Evolutionary conservation across 805 yeast genomes (phyloP).

Genomic region (Candida argentea): DNA sequence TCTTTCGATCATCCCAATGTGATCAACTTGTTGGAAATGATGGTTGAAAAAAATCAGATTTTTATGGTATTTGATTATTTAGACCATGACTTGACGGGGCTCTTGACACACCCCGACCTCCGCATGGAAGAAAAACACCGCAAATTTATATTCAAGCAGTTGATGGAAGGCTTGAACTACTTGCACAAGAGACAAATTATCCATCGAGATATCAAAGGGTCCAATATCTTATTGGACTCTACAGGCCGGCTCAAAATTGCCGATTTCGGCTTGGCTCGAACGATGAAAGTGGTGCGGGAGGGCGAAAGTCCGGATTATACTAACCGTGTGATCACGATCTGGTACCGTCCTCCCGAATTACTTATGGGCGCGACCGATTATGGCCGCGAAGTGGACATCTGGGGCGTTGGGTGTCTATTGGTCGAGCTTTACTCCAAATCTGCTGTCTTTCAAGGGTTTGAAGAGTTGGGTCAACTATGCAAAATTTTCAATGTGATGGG

Average conservation of each 20-base stretch:
- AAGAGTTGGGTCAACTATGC: constrained; percentile 76
- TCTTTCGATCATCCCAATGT: constrained; percentile 74
- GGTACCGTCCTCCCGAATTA: constrained; percentile 97
- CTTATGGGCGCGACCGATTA: constrained; percentile 84
- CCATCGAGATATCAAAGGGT: constrained; percentile 77
- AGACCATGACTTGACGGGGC: constrained; percentile 88
- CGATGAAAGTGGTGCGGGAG: constrained; percentile 47
- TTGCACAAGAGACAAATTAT: constrained; percentile 59
- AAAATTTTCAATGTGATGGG: constrained; percentile 81
- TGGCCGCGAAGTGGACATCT: constrained; percentile 84
- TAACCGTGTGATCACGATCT: constrained; percentile 87
- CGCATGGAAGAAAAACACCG: constrained; percentile 51
- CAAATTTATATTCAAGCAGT: constrained; percentile 56
- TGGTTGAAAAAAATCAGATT: constrained; percentile 67
- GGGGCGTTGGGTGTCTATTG: constrained; percentile 94
- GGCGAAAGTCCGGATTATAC: constrained; percentile 72
- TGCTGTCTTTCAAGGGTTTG: constrained; percentile 80
- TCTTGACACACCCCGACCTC: constrained; percentile 67
- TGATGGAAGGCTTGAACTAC: constrained; percentile 59
- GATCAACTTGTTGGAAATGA: constrained; percentile 77
- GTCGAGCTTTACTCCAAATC: constrained; percentile 66
- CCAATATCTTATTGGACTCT: constrained; percentile 59
- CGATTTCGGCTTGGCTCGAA: constrained; percentile 75
- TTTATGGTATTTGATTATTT: constrained; percentile 91
- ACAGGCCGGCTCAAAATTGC: constrained; percentile 61